A percentile compares a stretch with the other conserved stretches of the same genome.
Evolutionary conservation across 2,329 filamentous ascomycete genomes (phyloP).

Genomic region (Xylariaceae sp.): DNA sequence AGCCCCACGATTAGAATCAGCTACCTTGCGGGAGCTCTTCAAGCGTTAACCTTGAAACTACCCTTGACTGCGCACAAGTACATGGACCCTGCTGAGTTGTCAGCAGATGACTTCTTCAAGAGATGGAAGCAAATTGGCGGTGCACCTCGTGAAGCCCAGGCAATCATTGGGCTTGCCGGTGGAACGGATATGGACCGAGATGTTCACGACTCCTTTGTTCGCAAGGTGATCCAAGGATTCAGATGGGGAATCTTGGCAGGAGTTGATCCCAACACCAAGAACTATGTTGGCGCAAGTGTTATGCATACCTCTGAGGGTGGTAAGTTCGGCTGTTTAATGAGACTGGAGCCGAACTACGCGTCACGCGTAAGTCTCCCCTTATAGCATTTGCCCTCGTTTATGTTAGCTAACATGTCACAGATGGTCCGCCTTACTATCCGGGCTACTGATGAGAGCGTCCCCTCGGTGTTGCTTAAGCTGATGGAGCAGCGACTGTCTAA

Average conservation of each 20-base stretch:
- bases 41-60: conserved; percentile 85
- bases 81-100: conserved; percentile 86
- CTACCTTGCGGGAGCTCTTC: conserved; percentile 87
- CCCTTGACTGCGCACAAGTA: conserved; percentile 90
- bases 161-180: conserved; percentile 65
- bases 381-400: background rate
- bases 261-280: conserved; percentile 89
- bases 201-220: conserved; percentile 66
- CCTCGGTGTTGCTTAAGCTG: conserved; percentile 69
- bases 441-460: conserved; percentile 87
- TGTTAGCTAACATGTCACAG: conserved; percentile 35
- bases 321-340: conserved; percentile 89
- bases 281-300: conserved; percentile 87
- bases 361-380: conserved; percentile 64
- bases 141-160: conserved; percentile 78
- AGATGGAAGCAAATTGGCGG: conserved; percentile 98
- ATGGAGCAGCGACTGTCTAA: conserved; percentile 78
- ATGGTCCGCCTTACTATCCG: conserved; percentile 94
- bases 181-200: conserved; percentile 54
- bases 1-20: conserved; percentile 89
- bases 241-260: conserved; percentile 79
- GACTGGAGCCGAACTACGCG: conserved; percentile 89
- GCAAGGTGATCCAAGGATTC: conserved; percentile 73
- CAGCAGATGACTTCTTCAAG: conserved; percentile 95
- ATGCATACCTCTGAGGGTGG: conserved; percentile 75